Evolutionary conservation across 75 land plant genomes (phyloP), one percentile per base, ranked within the genome.

Genomic region (Cryptomeria japonica): DNA sequence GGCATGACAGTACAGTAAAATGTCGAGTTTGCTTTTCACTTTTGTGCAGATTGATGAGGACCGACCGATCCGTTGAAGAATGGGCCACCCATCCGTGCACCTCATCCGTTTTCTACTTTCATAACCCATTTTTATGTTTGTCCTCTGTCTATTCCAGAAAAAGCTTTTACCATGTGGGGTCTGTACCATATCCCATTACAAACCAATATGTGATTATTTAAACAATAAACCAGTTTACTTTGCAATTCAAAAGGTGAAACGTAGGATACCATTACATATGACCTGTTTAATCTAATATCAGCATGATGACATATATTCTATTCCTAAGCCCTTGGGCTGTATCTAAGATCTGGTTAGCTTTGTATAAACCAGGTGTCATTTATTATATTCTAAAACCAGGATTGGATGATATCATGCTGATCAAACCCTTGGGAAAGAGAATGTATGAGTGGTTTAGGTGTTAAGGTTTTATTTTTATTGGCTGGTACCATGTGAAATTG

Each of bases 1-100:
- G 28, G n/a, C 51, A 42, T 80, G 49, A 44, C 28, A 44, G 10
- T 14, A 51, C 53, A 51, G 53, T 51, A 12, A 12, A 51, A 15
- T 22, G 31, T 11, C 22, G 0, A 42, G 2, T 80, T 80, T 28
- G 0, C 46, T 18, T 80, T 80, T 80, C 0, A 47, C 13, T 80
- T 80, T 80, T 42, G 31, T 80, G n/a, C 11, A 42, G 42, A 42
- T 80, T n/a, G 28, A n/a, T 44, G 84, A 42, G 46, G n/a, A 80
- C 32, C 22, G 31, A 31, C 84, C 22, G 31, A 22, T 32, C 16
- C 83, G 16, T 41, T 80, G 44, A 80, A 80, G n/a, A 80, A 41
- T 80, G 46, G 83, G 47, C 46, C 84, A 39, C 41, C 82, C 82
- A 80, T 44, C 84, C 84, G 47, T 80, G 84, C 42, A 42, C 51